Percentiles rank a stretch among this genome's conserved stretches.
These are phyloP conservation scores for Chlamydomonas asymmetrica DNA, from an alignment of 139 green algal genomes.

Conservation along the genomic window DNA sequence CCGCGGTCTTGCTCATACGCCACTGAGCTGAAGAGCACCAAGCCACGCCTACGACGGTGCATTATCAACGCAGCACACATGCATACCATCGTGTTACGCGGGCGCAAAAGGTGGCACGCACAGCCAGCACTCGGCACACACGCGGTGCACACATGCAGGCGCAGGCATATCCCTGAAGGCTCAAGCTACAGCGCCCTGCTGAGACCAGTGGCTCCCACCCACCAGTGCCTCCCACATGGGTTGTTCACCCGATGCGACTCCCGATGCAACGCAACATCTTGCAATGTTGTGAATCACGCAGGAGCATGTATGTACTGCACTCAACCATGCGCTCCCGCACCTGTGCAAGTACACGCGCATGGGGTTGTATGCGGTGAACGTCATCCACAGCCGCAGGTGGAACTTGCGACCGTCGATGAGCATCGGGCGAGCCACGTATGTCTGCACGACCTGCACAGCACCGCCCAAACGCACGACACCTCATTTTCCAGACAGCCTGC, in stretches of 20 bases:
- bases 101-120: background rate
- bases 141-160: no score
- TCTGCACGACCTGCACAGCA: constrained; percentile 57
- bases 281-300: background rate
- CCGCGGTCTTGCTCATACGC: constrained; percentile 26
- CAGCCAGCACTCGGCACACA: no score
- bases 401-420: constrained; percentile 57
- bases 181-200: background rate
- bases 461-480: no score
- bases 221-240: background rate
- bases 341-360: constrained; percentile 51
- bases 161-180: background rate
- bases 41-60: constrained; percentile 4
- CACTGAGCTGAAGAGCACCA: constrained; percentile 59
- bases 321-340: background rate
- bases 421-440: constrained; percentile 46
- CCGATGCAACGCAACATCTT: background rate
- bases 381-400: constrained; percentile 60
- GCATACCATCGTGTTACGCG: background rate
- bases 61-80: background rate
- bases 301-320: background rate
- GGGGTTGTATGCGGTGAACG: constrained; percentile 45
- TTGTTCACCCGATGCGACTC: background rate
- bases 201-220: background rate
- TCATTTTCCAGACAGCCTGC: no score